phyloP scores from a whole-genome alignment of 2,329 filamentous ascomycete species.

The Botrytis fragariae region DNA sequence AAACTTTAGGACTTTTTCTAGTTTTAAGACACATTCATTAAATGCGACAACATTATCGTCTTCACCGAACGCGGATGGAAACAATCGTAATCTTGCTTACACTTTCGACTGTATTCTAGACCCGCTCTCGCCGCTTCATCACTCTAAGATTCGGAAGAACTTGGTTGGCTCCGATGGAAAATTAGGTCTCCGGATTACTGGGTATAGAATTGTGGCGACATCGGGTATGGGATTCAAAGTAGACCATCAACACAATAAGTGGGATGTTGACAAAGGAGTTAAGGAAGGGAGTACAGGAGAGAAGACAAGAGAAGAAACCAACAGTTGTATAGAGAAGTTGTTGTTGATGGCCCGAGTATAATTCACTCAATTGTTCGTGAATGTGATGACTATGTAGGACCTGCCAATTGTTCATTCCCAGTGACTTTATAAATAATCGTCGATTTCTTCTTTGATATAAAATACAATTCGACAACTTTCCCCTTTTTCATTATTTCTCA shows the following conservation, averaged over 20 bases:
- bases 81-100: slow-evolving; percentile 1
- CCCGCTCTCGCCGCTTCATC: slow-evolving; percentile 2
- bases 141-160: not conserved
- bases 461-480: not conserved
- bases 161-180: not conserved
- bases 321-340: not conserved
- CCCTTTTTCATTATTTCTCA: not conserved
- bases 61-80: not conserved
- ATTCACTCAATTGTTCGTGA: not conserved
- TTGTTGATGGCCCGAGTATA: slow-evolving; percentile 1
- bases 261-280: not conserved
- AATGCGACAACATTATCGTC: not conserved
- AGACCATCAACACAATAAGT: not conserved
- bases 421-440: not conserved
- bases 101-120: slow-evolving; percentile 13
- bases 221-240: slow-evolving; percentile 2
- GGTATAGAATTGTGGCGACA: not conserved
- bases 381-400: not conserved
- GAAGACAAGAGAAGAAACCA: not conserved
- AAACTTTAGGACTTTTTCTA: not conserved
- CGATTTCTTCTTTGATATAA: not conserved
- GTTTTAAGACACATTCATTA: not conserved
- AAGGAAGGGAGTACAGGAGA: not conserved
- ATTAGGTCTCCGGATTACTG: not conserved
- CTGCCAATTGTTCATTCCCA: not conserved